Evolutionary conservation across 345 rosid genomes (phyloP).

Genomic region (Bruguiera parviflora): DNA sequence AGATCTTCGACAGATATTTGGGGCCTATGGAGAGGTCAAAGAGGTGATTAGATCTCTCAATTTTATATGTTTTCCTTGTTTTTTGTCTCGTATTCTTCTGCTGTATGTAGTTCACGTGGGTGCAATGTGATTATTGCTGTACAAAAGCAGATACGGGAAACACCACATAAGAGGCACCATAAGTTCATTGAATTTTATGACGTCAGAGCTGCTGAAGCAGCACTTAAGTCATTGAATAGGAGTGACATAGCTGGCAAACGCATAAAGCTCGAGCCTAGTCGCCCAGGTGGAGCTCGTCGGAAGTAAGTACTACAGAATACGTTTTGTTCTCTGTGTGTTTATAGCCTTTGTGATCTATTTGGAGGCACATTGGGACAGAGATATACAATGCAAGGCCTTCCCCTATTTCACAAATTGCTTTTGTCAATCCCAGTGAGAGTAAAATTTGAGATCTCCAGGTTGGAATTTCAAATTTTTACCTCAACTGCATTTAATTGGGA

Average conservation of each 20-base stretch:
- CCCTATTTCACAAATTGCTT: no score
- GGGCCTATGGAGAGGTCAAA: constrained; percentile 72
- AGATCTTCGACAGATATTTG: constrained; percentile 67
- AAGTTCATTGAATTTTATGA: constrained; percentile 79
- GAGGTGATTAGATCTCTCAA: constrained; percentile 43
- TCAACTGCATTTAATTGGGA: no score
- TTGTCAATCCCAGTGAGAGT: no score
- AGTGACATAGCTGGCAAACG: constrained; percentile 82
- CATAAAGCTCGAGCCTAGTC: constrained; percentile 82
- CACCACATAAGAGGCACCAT: constrained; percentile 81
- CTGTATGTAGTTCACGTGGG: constrained; percentile 24
- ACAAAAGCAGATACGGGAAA: constrained; percentile 69
- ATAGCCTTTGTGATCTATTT: not conserved
- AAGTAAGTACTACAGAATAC: constrained; percentile 18
- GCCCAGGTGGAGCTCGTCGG: constrained; percentile 80
- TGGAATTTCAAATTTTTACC: no score
- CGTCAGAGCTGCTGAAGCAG: constrained; percentile 77
- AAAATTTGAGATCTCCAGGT: no score
- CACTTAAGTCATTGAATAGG: constrained; percentile 64
- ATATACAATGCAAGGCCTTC: no score
- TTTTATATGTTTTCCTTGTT: not conserved
- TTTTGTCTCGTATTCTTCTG: not conserved
- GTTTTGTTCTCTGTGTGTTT: not conserved
- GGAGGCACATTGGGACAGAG: not conserved
- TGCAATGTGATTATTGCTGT: constrained; percentile 22